Percentiles rank a stretch among this genome's conserved stretches.
Evolutionary conservation across 169 alveolate species (phyloP).

Genomic region (Eimeria necatrix): DNA sequence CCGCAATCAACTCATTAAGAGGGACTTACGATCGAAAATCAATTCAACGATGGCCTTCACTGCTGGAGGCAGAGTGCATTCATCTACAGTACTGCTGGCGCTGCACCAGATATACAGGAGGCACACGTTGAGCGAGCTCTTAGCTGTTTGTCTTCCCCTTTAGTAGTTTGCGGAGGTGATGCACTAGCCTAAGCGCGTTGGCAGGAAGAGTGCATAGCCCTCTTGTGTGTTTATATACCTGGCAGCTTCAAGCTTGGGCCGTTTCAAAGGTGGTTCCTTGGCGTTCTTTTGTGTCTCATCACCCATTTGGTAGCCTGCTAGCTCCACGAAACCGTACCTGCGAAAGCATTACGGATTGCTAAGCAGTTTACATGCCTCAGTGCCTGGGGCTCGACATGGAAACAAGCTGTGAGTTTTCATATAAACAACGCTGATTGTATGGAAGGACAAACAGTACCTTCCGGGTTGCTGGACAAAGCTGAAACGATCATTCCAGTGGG

Average conservation of each 20-base stretch:
- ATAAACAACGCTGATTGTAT: background rate
- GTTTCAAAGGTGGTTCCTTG: slow-evolving; percentile 38
- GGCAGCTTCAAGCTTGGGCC: slow-evolving; percentile 61
- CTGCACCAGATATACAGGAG: slow-evolving; percentile 19
- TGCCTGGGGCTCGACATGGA: no score
- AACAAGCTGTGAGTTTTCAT: no score
- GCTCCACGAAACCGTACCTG: slow-evolving; percentile 71
- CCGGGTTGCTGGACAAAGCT: slow-evolving; percentile 79
- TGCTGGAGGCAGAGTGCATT: slow-evolving; percentile 70
- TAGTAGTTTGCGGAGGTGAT: background rate
- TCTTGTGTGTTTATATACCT: background rate
- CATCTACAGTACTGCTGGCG: slow-evolving; percentile 66
- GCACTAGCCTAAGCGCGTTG: background rate
- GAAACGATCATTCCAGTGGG: slow-evolving; percentile 72
- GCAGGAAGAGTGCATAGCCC: background rate
- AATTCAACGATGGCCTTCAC: slow-evolving; percentile 59
- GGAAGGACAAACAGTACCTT: slow-evolving; percentile 20
- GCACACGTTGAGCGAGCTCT: background rate
- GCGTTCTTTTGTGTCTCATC: slow-evolving; percentile 27
- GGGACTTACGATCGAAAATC: slow-evolving; percentile 73
- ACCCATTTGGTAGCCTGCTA: slow-evolving; percentile 54
- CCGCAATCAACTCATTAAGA: background rate
- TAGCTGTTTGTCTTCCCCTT: no score
- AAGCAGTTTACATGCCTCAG: no score
- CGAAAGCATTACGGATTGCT: background rate